Percentiles rank a stretch among this genome's conserved stretches.
phyloP scores from a whole-genome alignment of 1,284 basidiomycete species.

The Tylopilus sp. region DNA sequence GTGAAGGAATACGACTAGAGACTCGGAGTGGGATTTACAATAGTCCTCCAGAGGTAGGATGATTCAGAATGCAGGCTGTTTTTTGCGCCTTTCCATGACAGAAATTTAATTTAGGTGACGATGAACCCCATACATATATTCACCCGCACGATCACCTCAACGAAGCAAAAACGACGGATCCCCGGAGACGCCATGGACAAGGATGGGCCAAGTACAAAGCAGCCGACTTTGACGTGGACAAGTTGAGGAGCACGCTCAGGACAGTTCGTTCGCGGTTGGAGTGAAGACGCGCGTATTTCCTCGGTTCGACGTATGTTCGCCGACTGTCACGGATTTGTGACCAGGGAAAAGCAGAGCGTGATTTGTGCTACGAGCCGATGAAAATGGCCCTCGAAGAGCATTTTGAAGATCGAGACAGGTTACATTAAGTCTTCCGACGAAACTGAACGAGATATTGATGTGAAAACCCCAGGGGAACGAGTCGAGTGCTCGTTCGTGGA shows the following conservation, averaged over 20 bases:
- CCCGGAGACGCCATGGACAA: constrained; percentile 18
- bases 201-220: constrained; percentile 40
- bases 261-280: constrained; percentile 91
- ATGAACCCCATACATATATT: constrained; percentile 33
- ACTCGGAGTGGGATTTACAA: neutral
- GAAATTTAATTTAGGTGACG: constrained; percentile 10
- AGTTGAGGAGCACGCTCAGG: constrained; percentile 85
- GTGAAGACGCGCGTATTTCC: constrained; percentile 55
- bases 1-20: constrained; percentile 15
- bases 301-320: neutral
- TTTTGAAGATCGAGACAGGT: constrained; percentile 51
- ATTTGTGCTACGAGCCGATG: constrained; percentile 76
- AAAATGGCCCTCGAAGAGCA: constrained; percentile 67
- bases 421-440: constrained; percentile 37
- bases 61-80: neutral
- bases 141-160: constrained; percentile 24
- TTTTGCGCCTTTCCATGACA: neutral
- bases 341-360: constrained; percentile 74
- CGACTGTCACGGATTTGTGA: neutral
- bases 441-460: constrained; percentile 2
- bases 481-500: constrained; percentile 83
- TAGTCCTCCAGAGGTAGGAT: constrained; percentile 11
- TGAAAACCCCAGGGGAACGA: constrained; percentile 39
- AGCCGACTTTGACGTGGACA: constrained; percentile 77
- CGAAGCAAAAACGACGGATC: constrained; percentile 25